phyloP scores from a whole-genome alignment of 805 yeast species.

The Barnettozyma wickerhamii region DNA sequence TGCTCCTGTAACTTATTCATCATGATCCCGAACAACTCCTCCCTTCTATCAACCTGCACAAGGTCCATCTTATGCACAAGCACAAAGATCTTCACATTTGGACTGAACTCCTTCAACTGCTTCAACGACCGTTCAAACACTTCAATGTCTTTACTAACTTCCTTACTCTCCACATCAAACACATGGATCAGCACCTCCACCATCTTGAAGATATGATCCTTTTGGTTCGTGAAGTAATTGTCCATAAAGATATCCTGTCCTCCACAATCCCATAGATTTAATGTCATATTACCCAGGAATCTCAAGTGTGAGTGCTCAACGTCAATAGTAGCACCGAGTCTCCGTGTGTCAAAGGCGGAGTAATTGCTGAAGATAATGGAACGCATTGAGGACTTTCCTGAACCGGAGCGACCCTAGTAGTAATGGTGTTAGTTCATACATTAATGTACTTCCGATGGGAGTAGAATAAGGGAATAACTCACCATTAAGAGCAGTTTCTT shows the following conservation, averaged over 20 bases:
- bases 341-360: constrained; percentile 92
- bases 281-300: constrained; percentile 90
- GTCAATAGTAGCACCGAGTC: constrained; percentile 95
- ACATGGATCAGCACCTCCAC: constrained; percentile 95
- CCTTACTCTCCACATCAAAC: constrained; percentile 91
- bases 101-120: constrained; percentile 78
- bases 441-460: not conserved
- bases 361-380: constrained; percentile 93
- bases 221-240: constrained; percentile 81
- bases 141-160: constrained; percentile 88
- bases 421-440: constrained; percentile 13
- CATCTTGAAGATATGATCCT: constrained; percentile 90
- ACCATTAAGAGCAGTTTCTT: constrained; percentile 63
- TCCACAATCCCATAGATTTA: constrained; percentile 97
- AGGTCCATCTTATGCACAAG: constrained; percentile 94
- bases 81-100: constrained; percentile 88
- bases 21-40: constrained; percentile 78
- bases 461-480: constrained; percentile 9
- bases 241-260: constrained; percentile 97
- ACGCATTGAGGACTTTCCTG: constrained; percentile 97
- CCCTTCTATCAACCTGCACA: constrained; percentile 80
- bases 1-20: constrained; percentile 76
- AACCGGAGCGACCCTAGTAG: constrained; percentile 83
- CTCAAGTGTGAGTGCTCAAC: constrained; percentile 96
- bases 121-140: constrained; percentile 81